Conservation (phyloP, 2,329 filamentous ascomycete species). For the Drechslerella dactyloides region DNA sequence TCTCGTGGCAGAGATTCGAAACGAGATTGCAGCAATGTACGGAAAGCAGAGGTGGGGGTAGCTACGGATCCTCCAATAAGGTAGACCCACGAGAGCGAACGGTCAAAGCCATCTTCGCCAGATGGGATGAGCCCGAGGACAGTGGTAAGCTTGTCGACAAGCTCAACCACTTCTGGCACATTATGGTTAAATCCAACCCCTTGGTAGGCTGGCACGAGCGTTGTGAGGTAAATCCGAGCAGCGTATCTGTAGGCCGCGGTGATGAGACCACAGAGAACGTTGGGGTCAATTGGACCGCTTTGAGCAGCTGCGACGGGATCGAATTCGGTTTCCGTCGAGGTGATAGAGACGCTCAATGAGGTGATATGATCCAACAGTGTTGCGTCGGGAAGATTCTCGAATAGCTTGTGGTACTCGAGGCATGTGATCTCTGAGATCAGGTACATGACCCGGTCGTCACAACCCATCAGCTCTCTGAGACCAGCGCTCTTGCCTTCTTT, state of each 20-base stretch:
- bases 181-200: conserved; percentile 68
- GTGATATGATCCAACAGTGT: conserved; percentile 87
- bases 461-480: conserved; percentile 92
- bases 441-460: conserved; percentile 97
- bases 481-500: conserved; percentile 71
- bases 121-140: conserved; percentile 82
- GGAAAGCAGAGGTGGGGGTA: conserved; percentile 74
- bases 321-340: conserved; percentile 74
- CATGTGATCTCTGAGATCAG: conserved; percentile 97
- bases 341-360: conserved; percentile 84
- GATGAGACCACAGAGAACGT: conserved; percentile 85
- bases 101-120: conserved; percentile 82
- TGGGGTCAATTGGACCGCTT: conserved; percentile 77
- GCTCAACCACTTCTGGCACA: conserved; percentile 74
- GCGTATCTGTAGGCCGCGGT: conserved; percentile 89
- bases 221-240: conserved; percentile 95
- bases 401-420: conserved; percentile 83
- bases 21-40: conserved; percentile 77
- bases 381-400: conserved; percentile 80
- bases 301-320: conserved; percentile 60
- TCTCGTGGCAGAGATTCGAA: conserved; percentile 75
- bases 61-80: conserved; percentile 84
- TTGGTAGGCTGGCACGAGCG: conserved; percentile 76
- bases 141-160: conserved; percentile 78
- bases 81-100: conserved; percentile 90